Evolutionary conservation across 1,284 basidiomycete species (phyloP).

Genomic region (Ustilago xerochloae): DNA sequence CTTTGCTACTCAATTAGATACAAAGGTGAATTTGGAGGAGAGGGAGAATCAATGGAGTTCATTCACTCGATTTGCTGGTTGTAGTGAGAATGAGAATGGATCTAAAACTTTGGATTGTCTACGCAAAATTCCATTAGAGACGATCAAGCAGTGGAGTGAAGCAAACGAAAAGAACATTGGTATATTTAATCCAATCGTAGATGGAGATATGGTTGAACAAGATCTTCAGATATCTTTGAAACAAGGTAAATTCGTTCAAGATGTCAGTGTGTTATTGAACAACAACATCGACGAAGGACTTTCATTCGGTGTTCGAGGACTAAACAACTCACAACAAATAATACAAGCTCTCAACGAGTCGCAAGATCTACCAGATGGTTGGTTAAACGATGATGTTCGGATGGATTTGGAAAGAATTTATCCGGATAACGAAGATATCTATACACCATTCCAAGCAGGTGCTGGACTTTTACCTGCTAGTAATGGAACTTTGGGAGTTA

Average conservation of each 20-base stretch:
- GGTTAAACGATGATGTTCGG: not conserved
- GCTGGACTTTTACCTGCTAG: conserved; percentile 17
- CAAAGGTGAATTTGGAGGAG: not conserved
- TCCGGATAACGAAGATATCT: conserved; percentile 42
- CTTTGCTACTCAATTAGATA: conserved; percentile 14
- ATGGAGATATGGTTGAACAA: conserved; percentile 28
- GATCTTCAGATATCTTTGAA: conserved; percentile 34
- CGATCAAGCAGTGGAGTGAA: conserved; percentile 28
- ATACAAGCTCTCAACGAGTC: conserved; percentile 7
- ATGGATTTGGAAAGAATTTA: conserved; percentile 10
- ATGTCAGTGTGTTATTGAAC: conserved; percentile 12
- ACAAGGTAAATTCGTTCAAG: conserved; percentile 21
- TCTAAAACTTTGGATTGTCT: conserved; percentile 33
- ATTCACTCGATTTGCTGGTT: conserved; percentile 10
- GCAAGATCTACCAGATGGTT: conserved; percentile 15
- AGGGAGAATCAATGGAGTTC: conserved; percentile 17
- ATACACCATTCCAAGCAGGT: conserved; percentile 32
- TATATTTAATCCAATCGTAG: conserved; percentile 22
- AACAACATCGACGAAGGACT: conserved; percentile 34
- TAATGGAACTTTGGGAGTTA: conserved; percentile 9
- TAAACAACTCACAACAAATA: conserved; percentile 31
- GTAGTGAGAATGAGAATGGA: not conserved
- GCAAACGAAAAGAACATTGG: not conserved
- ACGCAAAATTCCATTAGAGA: conserved; percentile 19
- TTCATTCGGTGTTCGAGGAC: conserved; percentile 30